Conservation (phyloP, 352 stramenopile species). For the Pythium aristosporum region DNA sequence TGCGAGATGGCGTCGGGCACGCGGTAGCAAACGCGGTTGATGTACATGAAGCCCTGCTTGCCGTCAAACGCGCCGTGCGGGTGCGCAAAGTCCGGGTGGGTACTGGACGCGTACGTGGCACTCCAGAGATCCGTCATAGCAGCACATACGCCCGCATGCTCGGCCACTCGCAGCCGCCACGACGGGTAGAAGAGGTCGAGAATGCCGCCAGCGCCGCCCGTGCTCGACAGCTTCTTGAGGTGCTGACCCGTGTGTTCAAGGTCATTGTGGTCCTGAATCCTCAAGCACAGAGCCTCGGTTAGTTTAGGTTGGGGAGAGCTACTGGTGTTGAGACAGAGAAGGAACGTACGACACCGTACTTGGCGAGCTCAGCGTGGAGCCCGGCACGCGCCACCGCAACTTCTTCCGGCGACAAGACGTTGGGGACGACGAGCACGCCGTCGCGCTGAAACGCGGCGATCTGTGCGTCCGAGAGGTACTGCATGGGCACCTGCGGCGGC, state of each 20-base stretch:
- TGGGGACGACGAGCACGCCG: constrained; percentile 74
- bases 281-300: background rate
- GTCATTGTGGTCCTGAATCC: constrained; percentile 54
- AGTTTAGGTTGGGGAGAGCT: background rate
- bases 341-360: constrained; percentile 66
- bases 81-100: constrained; percentile 36
- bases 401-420: constrained; percentile 62
- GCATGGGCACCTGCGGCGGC: constrained; percentile 26
- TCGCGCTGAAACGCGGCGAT: constrained; percentile 58
- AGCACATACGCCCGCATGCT: constrained; percentile 71
- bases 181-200: constrained; percentile 89
- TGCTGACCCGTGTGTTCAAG: constrained; percentile 60
- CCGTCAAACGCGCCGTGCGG: constrained; percentile 69
- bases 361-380: constrained; percentile 63
- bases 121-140: constrained; percentile 83
- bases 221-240: constrained; percentile 84
- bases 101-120: constrained; percentile 57
- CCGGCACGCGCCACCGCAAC: constrained; percentile 49
- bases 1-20: constrained; percentile 67
- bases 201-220: constrained; percentile 83
- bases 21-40: constrained; percentile 84
- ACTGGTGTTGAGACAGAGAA: background rate
- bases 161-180: constrained; percentile 78
- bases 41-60: constrained; percentile 82
- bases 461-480: constrained; percentile 52